Percentiles rank a stretch among this genome's conserved stretches.
phyloP scores from a whole-genome alignment of 331 rosid species.

The Erythrophleum ivorense region DNA sequence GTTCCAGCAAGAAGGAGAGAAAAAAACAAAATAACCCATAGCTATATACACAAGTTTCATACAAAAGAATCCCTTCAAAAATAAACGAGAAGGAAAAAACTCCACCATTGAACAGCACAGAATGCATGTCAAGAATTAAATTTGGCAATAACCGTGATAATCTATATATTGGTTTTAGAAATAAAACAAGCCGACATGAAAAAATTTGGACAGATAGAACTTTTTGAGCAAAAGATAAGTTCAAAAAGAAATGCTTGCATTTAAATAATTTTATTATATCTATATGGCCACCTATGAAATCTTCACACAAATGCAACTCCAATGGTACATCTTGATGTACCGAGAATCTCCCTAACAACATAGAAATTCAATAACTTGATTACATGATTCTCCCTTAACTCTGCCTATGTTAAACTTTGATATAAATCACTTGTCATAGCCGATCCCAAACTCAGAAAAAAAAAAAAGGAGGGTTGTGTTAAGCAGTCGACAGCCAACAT shows the following conservation, averaged over 20 bases:
- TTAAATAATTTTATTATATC: constrained; percentile 10
- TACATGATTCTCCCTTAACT: too few species aligned
- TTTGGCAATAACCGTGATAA: constrained; percentile 29
- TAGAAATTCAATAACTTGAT: too few species aligned
- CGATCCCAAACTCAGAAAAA: too few species aligned
- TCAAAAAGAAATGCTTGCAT: constrained; percentile 1
- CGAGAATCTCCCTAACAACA: neutral
- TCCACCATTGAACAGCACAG: neutral
- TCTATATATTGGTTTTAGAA: too few species aligned
- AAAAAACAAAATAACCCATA: neutral
- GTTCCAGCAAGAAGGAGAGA: constrained; percentile 12
- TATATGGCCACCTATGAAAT: neutral
- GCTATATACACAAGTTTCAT: constrained; percentile 17
- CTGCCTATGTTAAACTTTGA: too few species aligned
- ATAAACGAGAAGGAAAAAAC: too few species aligned
- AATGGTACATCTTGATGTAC: neutral
- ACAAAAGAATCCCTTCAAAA: neutral
- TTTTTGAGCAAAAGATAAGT: neutral
- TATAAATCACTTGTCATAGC: too few species aligned
- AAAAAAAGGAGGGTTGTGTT: too few species aligned
- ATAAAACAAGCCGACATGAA: too few species aligned
- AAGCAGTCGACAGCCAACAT: too few species aligned
- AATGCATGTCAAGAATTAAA: constrained; percentile 22
- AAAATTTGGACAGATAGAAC: neutral
- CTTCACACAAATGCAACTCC: neutral